Percentiles rank a stretch among this genome's conserved stretches.
These are phyloP conservation scores for Populus davidiana DNA, from an alignment of 345 rosid genomes.

Conservation along the genomic window DNA sequence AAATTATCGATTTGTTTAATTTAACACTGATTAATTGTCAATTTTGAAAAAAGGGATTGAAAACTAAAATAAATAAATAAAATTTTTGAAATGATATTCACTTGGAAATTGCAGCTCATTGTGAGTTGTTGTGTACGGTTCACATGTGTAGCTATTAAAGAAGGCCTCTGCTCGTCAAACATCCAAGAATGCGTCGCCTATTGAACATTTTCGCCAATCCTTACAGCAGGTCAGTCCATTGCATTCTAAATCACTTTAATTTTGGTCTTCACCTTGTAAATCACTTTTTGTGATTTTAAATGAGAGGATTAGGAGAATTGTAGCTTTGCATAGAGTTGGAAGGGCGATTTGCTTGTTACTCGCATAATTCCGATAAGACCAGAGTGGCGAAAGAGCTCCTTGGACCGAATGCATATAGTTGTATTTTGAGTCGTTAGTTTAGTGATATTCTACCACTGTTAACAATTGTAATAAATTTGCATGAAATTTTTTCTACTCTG, in stretches of 20 bases:
- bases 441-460: not conserved
- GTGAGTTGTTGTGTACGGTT: slow-evolving; percentile 3
- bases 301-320: no score
- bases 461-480: not conserved
- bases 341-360: no score
- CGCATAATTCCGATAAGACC: no score
- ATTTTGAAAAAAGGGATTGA: not conserved
- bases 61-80: not conserved
- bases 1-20: not conserved
- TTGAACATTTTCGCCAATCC: slow-evolving; percentile 40
- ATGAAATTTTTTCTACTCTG: not conserved
- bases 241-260: not conserved
- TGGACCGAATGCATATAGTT: not conserved
- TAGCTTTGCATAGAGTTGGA: no score
- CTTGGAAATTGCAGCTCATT: slow-evolving; percentile 17
- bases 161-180: slow-evolving; percentile 40
- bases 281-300: no score
- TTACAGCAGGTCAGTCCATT: slow-evolving; percentile 45
- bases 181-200: slow-evolving; percentile 42
- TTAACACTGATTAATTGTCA: not conserved
- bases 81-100: not conserved
- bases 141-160: slow-evolving; percentile 43
- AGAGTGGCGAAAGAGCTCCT: not conserved
- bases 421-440: not conserved
- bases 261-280: no score